Evolutionary conservation across 2,329 filamentous ascomycete species (phyloP), one percentile per base, ranked within the genome.

Genomic region (Cryphonectria parasitica): DNA sequence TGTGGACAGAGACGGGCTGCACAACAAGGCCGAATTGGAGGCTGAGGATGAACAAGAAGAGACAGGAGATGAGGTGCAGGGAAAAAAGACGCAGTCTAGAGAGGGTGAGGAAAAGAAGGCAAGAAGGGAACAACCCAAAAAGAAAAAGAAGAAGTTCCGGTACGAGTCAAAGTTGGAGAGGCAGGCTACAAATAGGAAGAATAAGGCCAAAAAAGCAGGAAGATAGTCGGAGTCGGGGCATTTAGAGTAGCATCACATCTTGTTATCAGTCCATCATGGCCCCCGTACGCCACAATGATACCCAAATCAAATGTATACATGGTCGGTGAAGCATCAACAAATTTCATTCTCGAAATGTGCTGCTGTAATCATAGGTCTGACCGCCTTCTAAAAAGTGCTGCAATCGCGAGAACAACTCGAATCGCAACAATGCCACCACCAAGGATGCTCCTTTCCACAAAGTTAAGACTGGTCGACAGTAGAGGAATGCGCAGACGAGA

Each of bases 101-200:
- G 82, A 83, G 67, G 78, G 77, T 66, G 56, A 49, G n/a, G 85
- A 83, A 71, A 88, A 88, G 78, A 84, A 85, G 73, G 86, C 61
- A 52, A 69, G 83, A 72, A 83, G 83, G 66, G 82, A 82, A 72
- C 89, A 85, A 76, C 84, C 84, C 31, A 95, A 94, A 82, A 93
- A 92, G 83, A 95, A 92, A 83, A 97, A 95, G 85, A 91, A 91
- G 82, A 93, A 95, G 82, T 98, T 98, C 79, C 89, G 93, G 73
- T 99, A 99, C 80, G 94, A 98, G 83, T 92, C 87, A 73, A 97
- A 97, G 83, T 83, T 90, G 43, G 95, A 98, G 76, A 88, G 96
- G 77, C 92, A 93, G 80, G 82, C 95, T 76, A 88, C 89, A 64
- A 83, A 88, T 74, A 89, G 87, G 77, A 97, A 93, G 80, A 87